Evolutionary conservation across 2,329 filamentous ascomycete genomes (phyloP).

Genomic region (Dissoconium aciculare): DNA sequence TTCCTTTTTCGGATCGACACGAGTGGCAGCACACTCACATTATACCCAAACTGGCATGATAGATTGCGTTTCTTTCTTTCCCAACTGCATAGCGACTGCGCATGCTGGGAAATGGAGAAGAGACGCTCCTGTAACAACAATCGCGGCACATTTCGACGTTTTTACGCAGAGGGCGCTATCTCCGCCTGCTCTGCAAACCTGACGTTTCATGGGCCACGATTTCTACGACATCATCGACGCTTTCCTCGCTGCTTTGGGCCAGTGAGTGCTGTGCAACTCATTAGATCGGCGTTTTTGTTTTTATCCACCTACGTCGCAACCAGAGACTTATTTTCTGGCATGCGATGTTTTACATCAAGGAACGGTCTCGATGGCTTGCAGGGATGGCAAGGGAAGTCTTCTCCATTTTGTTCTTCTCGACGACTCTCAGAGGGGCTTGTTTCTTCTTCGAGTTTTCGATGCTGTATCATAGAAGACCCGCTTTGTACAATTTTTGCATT

Average conservation of each 20-base stretch:
- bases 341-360: no score
- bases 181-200: background rate
- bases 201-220: slow-evolving; percentile 1
- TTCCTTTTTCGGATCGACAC: slow-evolving; percentile 13
- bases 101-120: slow-evolving; percentile 1
- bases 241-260: slow-evolving; percentile 1
- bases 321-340: no score
- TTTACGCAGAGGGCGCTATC: background rate
- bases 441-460: no score
- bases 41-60: slow-evolving; percentile 17
- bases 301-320: no score
- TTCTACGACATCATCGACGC: background rate
- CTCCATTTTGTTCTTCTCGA: no score
- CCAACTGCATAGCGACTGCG: background rate
- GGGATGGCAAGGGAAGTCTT: no score
- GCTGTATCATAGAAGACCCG: no score
- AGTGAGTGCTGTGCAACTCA: slow-evolving; percentile 1
- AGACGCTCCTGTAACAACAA: slow-evolving; percentile 1
- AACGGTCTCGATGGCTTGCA: no score
- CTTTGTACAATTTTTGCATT: no score
- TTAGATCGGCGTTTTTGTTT: background rate
- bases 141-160: slow-evolving; percentile 1
- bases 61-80: slow-evolving; percentile 11
- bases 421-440: no score
- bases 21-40: slow-evolving; percentile 12